Percentiles rank a stretch among this genome's conserved stretches.
Conservation (phyloP, 495 filamentous ascomycete species). For the Daldinia grandis region DNA sequence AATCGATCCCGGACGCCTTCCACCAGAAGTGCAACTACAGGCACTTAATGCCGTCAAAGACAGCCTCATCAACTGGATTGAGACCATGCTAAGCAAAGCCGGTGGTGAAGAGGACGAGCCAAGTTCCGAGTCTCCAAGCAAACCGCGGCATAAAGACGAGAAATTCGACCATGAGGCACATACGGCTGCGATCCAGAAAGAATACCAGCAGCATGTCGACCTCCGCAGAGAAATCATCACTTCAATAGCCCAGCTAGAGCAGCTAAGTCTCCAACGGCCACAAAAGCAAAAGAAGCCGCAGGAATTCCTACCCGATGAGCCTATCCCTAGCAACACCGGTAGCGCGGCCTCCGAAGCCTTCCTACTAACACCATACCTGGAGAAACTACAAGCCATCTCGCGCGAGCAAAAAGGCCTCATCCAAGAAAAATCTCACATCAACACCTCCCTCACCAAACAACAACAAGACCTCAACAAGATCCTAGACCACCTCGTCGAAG, state of each 20-base stretch:
- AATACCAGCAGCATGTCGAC: conserved; percentile 58
- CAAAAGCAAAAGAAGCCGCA: conserved; percentile 8
- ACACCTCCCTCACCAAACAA: conserved; percentile 65
- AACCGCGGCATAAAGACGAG: conserved; percentile 49
- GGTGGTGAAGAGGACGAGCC: conserved; percentile 54
- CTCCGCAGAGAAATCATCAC: conserved; percentile 55
- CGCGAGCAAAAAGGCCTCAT: conserved; percentile 69
- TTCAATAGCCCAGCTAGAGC: conserved; percentile 37
- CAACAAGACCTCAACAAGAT: conserved; percentile 64
- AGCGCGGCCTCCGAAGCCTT: conserved; percentile 47
- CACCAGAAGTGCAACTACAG: conserved; percentile 52
- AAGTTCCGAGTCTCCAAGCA: conserved; percentile 50
- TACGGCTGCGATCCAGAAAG: conserved; percentile 58
- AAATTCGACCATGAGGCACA: conserved; percentile 54
- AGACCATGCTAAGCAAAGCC: conserved; percentile 67
- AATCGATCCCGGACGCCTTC: conserved; percentile 42
- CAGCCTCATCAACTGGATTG: conserved; percentile 77
- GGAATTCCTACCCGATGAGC: conserved; percentile 36
- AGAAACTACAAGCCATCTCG: conserved; percentile 62
- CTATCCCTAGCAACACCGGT: conserved; percentile 20
- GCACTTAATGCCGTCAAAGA: conserved; percentile 65
- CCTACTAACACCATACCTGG: conserved; percentile 64
- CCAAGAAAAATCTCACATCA: conserved; percentile 70
- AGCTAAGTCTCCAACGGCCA: conserved; percentile 23
- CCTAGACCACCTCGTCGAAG: conserved; percentile 69